phyloP scores from a whole-genome alignment of 768 basidiomycete genomes.

The Collybia sp. region DNA sequence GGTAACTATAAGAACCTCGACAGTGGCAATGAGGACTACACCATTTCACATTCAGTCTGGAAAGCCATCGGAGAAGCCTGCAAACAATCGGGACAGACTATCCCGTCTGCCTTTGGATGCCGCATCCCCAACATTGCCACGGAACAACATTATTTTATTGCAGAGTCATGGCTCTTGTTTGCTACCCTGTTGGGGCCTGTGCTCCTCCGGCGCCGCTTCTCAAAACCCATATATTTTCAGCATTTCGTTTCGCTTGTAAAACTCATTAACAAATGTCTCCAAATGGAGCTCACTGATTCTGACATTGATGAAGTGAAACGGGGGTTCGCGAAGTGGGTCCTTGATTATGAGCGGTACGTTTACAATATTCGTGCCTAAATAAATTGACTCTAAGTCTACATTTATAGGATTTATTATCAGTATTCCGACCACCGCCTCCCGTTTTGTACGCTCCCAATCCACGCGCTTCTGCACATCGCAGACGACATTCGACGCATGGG shows the following conservation, averaged over 20 bases:
- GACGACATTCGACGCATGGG: constrained; percentile 24
- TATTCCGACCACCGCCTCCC: not conserved
- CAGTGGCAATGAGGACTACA: constrained; percentile 15
- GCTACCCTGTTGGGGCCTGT: constrained; percentile 21
- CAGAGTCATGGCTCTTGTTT: constrained; percentile 28
- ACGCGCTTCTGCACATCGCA: constrained; percentile 32
- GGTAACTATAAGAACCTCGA: constrained; percentile 25
- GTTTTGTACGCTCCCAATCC: constrained; percentile 16
- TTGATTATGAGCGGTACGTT: constrained; percentile 22
- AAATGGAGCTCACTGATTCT: constrained; percentile 14
- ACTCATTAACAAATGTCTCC: constrained; percentile 23
- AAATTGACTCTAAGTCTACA: too few relatives aligned
- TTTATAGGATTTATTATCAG: constrained; percentile 2
- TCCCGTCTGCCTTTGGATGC: constrained; percentile 23
- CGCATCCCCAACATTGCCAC: constrained; percentile 18
- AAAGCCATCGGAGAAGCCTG: constrained; percentile 24
- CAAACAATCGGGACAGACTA: constrained; percentile 16
- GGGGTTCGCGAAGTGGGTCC: constrained; percentile 24
- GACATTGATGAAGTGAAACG: constrained; percentile 14
- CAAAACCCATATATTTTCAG: constrained; percentile 18
- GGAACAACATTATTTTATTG: constrained; percentile 17
- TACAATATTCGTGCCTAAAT: too few relatives aligned
- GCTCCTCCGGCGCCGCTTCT: constrained; percentile 20
- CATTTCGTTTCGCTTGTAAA: constrained; percentile 27
- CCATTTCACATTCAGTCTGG: constrained; percentile 17